Evolutionary conservation across 2,329 filamentous ascomycete genomes (phyloP), one percentile per base, ranked within the genome.

Genomic region (Claviceps sp.): DNA sequence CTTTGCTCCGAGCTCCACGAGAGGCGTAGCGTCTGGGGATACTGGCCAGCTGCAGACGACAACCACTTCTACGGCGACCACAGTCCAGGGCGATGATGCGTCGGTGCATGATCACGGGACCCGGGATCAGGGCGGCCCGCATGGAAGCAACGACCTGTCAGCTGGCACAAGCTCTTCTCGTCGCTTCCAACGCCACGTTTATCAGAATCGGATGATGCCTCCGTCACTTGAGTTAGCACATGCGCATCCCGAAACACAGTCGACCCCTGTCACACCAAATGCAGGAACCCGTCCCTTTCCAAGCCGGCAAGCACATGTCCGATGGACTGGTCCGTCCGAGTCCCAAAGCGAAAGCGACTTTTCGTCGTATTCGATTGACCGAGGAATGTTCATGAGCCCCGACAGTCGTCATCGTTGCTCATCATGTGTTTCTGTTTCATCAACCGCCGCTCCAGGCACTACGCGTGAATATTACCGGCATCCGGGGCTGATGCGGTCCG

Each of bases 371-470:
- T 87, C 84, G 0, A 79, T 81, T 6, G 84, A 88, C 54, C 73
- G 81, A 43, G 74, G 76, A 57, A 57, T 78, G 2, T 82, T 84
- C 50, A 70, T 72, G 22, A 79, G 72, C 50, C 69, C 73, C 9
- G 82, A 87, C 61, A 81, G 84, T 57, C 82, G 85, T 54, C 77
- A 86, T 1, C 81, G 78, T 56, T 73, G 2, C 79, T 78, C 4
- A 60, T 88, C 26, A 85, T 76, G 62, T 79, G 75, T 47, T 7
- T 50, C 53, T 79, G 75, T 47, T 7, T 50, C 53, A 8, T 11
- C 38, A 4, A 74, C 81, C 1, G 69, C 76, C 22, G 84, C 77
- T 1, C 75, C 82, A 3, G 85, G 85, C 53, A 81, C 63, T 63
- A 73, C 73, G 58, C 81, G 72, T 60, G 55, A 58, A 47, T 77